These are phyloP conservation scores for Aspergillus udagawae DNA, from an alignment of 2,329 filamentous ascomycete species.

Conservation along the genomic window DNA sequence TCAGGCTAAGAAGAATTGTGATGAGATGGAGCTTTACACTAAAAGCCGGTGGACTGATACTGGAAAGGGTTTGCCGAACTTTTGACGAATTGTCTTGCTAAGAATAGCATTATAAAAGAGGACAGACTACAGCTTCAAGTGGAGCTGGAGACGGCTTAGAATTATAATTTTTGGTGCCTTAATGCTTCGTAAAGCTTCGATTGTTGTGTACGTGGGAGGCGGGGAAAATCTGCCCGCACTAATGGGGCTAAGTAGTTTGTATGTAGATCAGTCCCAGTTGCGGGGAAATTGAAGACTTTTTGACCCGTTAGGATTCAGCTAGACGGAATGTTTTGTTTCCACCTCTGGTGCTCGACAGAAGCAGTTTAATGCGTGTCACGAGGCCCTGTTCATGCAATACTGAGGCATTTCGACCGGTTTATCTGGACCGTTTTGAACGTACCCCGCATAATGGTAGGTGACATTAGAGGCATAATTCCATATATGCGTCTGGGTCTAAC, in stretches of 20 bases:
- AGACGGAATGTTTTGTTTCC: not conserved
- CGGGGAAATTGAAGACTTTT: not conserved
- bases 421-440: not conserved
- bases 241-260: not conserved
- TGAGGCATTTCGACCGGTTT: not conserved
- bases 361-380: not conserved
- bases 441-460: constrained; percentile 5
- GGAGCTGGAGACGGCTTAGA: too few species aligned
- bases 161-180: too few species aligned
- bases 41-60: too few species aligned
- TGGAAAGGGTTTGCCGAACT: too few species aligned
- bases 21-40: too few species aligned
- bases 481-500: not conserved
- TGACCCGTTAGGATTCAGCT: not conserved
- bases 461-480: not conserved
- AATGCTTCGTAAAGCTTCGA: too few species aligned
- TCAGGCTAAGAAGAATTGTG: too few species aligned
- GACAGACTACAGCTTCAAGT: too few species aligned
- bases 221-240: too few species aligned
- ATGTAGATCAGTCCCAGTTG: not conserved
- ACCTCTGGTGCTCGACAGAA: not conserved
- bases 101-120: too few species aligned
- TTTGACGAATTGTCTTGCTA: too few species aligned
- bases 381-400: not conserved
- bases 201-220: too few species aligned